Base-by-base conservation (phyloP, 2,329 filamentous ascomycete genomes). In the Elsinoe batatas region DNA sequence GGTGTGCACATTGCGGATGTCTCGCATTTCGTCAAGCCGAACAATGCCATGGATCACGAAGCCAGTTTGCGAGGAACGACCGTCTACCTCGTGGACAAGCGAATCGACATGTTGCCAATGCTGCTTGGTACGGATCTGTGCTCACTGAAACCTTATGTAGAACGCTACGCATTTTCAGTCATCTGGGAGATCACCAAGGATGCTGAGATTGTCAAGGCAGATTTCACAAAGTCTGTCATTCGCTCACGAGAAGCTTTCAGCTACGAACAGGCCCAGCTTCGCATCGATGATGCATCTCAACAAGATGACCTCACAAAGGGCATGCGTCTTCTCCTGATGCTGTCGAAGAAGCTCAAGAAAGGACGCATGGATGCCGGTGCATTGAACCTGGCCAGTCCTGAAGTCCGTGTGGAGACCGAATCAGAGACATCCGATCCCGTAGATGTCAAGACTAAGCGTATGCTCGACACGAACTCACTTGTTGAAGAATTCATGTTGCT, bases 401-500 rank as follows among this genome's bases (percentile, higher is more conserved):
- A 98, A 76, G 91, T 98, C 65, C 90, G 91, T 69, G 88, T 98
- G 30, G 88, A 96, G 70, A 87, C 88, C 65, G 91, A 96, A 68
- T 95, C 88, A 7, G 93, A 98, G 72, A 94, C 91, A 0, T 95
- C 91, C 1, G 93, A 97, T 67, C 91, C 93, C 0, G 85, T 95
- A 55, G 93, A 97, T 64, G 88, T 98, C 63, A 90, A 97, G 76
- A 95, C 91, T 5, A 98, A 98, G 73, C 80, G 91, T 64, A 82
- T 91, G 53, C 83, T 98, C 36, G 91, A 93, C 66, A 98, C 93
- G 54, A 98, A 97, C 75, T 96, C 91, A 18, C 81, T 98, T 4
- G 94, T 98, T 26, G 93, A 98, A 68, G 93, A 98, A 69, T 97
- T 98, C 78, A 98, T 98, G 93, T 78, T 98, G 67, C 87, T 97